These are phyloP conservation scores for Basipetospora chlamydospora DNA, from an alignment of 2,329 filamentous ascomycete species.

Conservation along the genomic window DNA sequence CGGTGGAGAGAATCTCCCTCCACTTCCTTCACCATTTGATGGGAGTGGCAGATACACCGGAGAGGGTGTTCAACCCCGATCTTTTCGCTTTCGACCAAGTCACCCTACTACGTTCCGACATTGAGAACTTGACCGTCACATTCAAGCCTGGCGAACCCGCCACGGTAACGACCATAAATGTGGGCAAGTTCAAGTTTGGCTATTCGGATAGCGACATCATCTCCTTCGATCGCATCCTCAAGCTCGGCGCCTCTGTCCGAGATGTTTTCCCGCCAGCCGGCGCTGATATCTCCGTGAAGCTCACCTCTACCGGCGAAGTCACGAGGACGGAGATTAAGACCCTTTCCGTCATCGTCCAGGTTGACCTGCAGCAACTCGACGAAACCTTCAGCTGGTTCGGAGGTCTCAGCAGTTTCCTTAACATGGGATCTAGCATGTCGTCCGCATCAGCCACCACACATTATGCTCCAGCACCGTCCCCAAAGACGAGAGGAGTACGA, in stretches of 20 bases:
- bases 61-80: constrained; percentile 26
- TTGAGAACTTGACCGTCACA: constrained; percentile 21
- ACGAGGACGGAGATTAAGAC: constrained; percentile 54
- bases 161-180: constrained; percentile 3
- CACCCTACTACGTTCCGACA: constrained; percentile 34
- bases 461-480: constrained; percentile 19
- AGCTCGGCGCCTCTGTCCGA: constrained; percentile 43
- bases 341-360: constrained; percentile 57
- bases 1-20: constrained; percentile 33
- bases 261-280: constrained; percentile 43
- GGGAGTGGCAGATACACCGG: constrained; percentile 35
- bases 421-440: constrained; percentile 71
- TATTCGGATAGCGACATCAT: constrained; percentile 49
- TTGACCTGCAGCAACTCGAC: constrained; percentile 71
- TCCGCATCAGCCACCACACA: constrained; percentile 46
- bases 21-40: constrained; percentile 40
- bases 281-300: constrained; percentile 40
- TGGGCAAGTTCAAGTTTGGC: constrained; percentile 37
- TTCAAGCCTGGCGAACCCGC: neutral
- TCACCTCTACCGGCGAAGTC: constrained; percentile 28
- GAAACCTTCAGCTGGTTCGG: constrained; percentile 82
- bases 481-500: constrained; percentile 40
- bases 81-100: constrained; percentile 29
- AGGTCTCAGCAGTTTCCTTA: constrained; percentile 79
- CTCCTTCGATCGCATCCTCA: constrained; percentile 43